Conservation (phyloP, 495 filamentous ascomycete genomes). For the Penicillium goetzii region DNA sequence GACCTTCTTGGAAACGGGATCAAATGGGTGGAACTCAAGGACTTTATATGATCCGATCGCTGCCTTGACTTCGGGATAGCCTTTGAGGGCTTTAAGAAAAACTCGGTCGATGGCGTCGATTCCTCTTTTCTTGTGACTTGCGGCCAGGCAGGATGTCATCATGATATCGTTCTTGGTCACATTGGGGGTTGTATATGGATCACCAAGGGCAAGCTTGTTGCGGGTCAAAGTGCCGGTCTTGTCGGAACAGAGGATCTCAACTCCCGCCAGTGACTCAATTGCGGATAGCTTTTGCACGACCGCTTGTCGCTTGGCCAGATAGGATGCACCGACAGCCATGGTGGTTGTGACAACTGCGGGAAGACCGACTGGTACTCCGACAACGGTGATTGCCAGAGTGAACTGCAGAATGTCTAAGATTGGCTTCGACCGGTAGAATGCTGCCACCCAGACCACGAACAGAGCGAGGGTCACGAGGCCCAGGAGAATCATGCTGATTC, state of each 20-base stretch:
- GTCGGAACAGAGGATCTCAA: slow-evolving; percentile 94
- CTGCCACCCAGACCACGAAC: slow-evolving; percentile 80
- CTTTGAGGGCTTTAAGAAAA: slow-evolving; percentile 80
- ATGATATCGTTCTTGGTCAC: slow-evolving; percentile 84
- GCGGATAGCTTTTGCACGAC: slow-evolving; percentile 94
- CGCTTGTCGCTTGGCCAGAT: slow-evolving; percentile 86
- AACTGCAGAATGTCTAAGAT: slow-evolving; percentile 80
- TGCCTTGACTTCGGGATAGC: slow-evolving; percentile 77
- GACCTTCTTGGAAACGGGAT: slow-evolving; percentile 94
- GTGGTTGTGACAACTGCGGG: slow-evolving; percentile 95
- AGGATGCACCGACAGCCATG: slow-evolving; percentile 92
- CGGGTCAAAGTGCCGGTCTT: slow-evolving; percentile 88
- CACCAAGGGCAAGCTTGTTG: slow-evolving; percentile 85
- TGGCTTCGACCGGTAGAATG: slow-evolving; percentile 81
- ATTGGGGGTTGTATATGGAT: slow-evolving; percentile 80
- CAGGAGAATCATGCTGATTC: slow-evolving; percentile 74
- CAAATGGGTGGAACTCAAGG: slow-evolving; percentile 83
- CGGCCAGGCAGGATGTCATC: slow-evolving; percentile 87
- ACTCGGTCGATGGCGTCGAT: slow-evolving; percentile 95
- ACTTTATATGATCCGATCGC: slow-evolving; percentile 77
- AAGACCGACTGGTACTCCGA: slow-evolving; percentile 94
- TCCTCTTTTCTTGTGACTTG: slow-evolving; percentile 92
- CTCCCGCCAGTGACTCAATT: slow-evolving; percentile 91
- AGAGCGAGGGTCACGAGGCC: slow-evolving; percentile 80
- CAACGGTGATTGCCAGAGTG: slow-evolving; percentile 82